Base-by-base conservation (phyloP, 2,329 filamentous ascomycete genomes). In the Trichoderma breve region DNA sequence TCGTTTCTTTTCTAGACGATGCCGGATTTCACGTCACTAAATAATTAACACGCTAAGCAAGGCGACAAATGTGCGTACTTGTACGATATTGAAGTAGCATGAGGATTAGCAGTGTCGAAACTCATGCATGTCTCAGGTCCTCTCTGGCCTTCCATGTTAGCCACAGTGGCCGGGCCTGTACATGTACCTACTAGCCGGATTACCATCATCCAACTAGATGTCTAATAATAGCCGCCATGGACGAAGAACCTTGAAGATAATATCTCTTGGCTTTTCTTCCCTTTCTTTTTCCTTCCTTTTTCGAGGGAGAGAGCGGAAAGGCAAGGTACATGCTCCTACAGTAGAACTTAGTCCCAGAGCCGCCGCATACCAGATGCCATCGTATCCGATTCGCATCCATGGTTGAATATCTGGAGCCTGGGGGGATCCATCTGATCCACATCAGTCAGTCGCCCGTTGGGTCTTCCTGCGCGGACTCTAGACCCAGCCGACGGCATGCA, bases 401-500 rank as follows among this genome's bases (percentile, higher is more conserved):
- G 15, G 15, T 39, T 39, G 39, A 43, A 43, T 43, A 18, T 43
- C 39, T 43, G 18, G 39, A 18, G 39, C 39, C 3, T 18, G 36
- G 39, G 36, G 39, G 39, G 39, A 53, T 53, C 47, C 47, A 53
- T 53, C 47, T 53, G 47, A 53, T 53, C 47, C 47, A 53, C 24
- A 53, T 53, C 47, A 51, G 43, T 47, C 18, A 24, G 39, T 43
- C 39, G 39, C 39, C 47, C 47, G 47, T 53, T 53, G 21, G 47
- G 47, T 53, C 47, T 8, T 24, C 11, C 47, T 53, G 47, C 47
- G 47, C 21, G 14, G 34, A 36, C 34, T 36, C 58, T 24, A 68
- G 63, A 26, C 47, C 64, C 65, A 24, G 26, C 53, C 55, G 64
- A 69, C n/a, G 66, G 55, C 53, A 61, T 69, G 66, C 66, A 69